Percentiles rank a stretch among this genome's conserved stretches.
These are phyloP conservation scores for Malus hybrid DNA, from an alignment of 331 rosid species.

Conservation along the genomic window DNA sequence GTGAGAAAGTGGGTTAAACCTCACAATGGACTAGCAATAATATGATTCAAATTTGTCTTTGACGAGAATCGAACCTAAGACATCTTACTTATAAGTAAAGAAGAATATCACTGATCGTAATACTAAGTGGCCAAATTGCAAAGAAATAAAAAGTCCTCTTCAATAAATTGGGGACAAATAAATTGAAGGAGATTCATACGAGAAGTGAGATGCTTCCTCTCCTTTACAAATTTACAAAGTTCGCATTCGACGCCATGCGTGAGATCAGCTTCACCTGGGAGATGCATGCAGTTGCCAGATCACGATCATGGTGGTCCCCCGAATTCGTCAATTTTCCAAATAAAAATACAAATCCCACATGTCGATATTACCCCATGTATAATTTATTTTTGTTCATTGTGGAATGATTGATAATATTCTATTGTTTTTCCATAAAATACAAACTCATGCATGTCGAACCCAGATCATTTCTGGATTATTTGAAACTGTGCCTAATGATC, in stretches of 20 bases:
- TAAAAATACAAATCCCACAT: background rate
- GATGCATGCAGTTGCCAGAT: background rate
- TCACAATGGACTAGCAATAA: too few relatives aligned
- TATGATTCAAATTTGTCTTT: fast-evolving
- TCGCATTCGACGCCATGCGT: conserved; percentile 4
- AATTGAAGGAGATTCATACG: too few relatives aligned
- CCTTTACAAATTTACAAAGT: background rate
- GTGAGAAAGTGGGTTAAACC: too few relatives aligned
- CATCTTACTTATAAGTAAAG: too few relatives aligned
- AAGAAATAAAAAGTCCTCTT: too few relatives aligned
- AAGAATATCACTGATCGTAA: too few relatives aligned
- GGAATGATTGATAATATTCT: too few relatives aligned
- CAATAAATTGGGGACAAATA: too few relatives aligned
- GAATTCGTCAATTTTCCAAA: background rate
- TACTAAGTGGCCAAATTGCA: too few relatives aligned
- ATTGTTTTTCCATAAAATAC: background rate
- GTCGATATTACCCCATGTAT: background rate
- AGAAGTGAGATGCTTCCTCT: background rate
- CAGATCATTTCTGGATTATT: too few relatives aligned
- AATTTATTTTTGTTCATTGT: background rate
- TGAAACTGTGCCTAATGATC: too few relatives aligned
- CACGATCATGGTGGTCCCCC: background rate
- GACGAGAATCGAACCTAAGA: too few relatives aligned
- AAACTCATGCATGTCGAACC: background rate
- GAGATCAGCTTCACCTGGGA: conserved; percentile 1